Evolutionary conservation across 2,329 filamentous ascomycete species (phyloP).

Genomic region (Drechslerella dactyloides): DNA sequence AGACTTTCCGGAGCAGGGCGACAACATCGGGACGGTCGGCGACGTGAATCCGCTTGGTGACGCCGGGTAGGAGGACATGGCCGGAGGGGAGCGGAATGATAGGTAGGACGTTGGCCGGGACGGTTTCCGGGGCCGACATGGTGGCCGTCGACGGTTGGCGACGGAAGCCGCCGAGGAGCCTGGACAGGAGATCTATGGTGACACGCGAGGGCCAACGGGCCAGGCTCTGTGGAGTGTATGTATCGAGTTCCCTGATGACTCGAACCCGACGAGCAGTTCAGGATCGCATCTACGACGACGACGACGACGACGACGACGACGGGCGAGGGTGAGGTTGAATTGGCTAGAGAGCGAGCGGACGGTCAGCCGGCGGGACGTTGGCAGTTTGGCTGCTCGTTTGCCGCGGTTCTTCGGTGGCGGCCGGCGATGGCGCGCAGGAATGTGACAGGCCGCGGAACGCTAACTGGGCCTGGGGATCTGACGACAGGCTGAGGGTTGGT

Average conservation of each 20-base stretch:
- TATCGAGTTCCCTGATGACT: no score
- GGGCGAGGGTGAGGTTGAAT: no score
- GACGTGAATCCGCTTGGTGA: slow-evolving; percentile 39
- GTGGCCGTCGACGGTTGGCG: slow-evolving; percentile 16
- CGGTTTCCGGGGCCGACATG: slow-evolving; percentile 34
- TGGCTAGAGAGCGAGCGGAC: no score
- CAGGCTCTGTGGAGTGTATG: no score
- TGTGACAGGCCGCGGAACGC: slow-evolving; percentile 37
- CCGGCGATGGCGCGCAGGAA: slow-evolving; percentile 12
- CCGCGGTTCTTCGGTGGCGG: slow-evolving; percentile 16
- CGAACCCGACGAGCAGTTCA: no score
- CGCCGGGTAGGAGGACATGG: slow-evolving; percentile 39
- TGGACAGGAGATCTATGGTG: slow-evolving; percentile 47
- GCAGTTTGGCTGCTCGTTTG: not conserved
- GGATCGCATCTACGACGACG: not conserved
- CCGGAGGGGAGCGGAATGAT: slow-evolving; percentile 41
- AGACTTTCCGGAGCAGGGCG: slow-evolving; percentile 27
- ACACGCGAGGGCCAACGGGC: not conserved
- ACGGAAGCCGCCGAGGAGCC: slow-evolving; percentile 44
- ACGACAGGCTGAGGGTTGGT: not conserved
- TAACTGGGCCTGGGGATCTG: not conserved
- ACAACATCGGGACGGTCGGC: slow-evolving; percentile 46
- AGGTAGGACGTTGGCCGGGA: slow-evolving; percentile 30
- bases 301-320: not conserved
- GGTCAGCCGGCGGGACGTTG: not conserved